These are phyloP conservation scores for Colletotrichum sansevieriae DNA, from an alignment of 2,329 filamentous ascomycete species.

Conservation along the genomic window DNA sequence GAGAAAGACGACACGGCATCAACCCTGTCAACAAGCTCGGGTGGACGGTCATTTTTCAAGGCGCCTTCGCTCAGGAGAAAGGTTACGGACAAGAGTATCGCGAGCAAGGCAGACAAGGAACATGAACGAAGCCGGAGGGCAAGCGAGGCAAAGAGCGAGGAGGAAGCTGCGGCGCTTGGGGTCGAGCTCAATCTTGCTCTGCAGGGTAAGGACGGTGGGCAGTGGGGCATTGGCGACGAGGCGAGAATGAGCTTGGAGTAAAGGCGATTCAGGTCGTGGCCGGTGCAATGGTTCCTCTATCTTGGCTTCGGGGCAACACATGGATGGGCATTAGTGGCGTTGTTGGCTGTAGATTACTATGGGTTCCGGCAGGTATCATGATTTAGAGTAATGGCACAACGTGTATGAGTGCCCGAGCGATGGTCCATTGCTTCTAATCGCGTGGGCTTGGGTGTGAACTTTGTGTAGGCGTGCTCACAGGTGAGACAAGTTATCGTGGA, in stretches of 20 bases:
- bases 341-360: slow-evolving; percentile 31
- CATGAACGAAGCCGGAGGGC: slow-evolving; percentile 51
- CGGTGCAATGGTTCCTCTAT: not conserved
- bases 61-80: slow-evolving; percentile 56
- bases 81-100: slow-evolving; percentile 49
- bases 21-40: slow-evolving; percentile 62
- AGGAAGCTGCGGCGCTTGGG: slow-evolving; percentile 57
- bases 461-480: too few species aligned
- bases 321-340: slow-evolving; percentile 29
- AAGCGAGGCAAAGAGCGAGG: slow-evolving; percentile 59
- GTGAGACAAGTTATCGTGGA: not conserved
- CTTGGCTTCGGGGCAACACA: not conserved
- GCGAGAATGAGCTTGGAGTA: slow-evolving; percentile 85
- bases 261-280: not conserved
- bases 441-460: not conserved
- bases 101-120: slow-evolving; percentile 49
- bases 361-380: slow-evolving; percentile 9
- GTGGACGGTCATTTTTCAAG: slow-evolving; percentile 56
- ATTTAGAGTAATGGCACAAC: slow-evolving; percentile 22
- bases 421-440: not conserved
- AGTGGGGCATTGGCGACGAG: slow-evolving; percentile 88
- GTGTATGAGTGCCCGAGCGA: not conserved
- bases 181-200: slow-evolving; percentile 64
- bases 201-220: slow-evolving; percentile 68
- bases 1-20: slow-evolving; percentile 59